Conservation (phyloP, 2,329 filamentous ascomycete genomes). For the Fusarium tuaranense region DNA sequence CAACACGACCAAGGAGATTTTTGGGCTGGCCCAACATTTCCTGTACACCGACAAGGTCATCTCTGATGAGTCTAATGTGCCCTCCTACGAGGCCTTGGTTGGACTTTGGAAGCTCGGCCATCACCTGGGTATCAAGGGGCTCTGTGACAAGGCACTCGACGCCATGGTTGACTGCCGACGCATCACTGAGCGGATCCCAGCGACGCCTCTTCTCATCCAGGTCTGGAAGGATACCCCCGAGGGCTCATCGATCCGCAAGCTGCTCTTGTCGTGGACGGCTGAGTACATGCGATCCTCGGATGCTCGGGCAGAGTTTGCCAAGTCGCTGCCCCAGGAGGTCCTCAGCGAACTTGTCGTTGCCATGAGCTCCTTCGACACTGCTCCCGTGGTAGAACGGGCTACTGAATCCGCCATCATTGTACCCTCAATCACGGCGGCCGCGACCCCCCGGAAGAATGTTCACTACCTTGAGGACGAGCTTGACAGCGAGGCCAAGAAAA, state of each 20-base stretch:
- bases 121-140: conserved; percentile 63
- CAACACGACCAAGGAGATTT: conserved; percentile 61
- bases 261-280: conserved; percentile 71
- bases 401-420: conserved; percentile 25
- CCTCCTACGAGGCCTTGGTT: conserved; percentile 66
- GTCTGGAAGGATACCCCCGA: conserved; percentile 73
- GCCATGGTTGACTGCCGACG: conserved; percentile 68
- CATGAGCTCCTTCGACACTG: conserved; percentile 67
- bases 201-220: conserved; percentile 68
- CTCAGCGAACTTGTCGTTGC: conserved; percentile 71
- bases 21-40: conserved; percentile 67
- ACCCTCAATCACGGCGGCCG: conserved; percentile 18
- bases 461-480: conserved; percentile 61
- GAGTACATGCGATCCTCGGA: conserved; percentile 72
- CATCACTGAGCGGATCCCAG: conserved; percentile 66
- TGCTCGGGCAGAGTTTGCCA: conserved; percentile 67
- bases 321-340: conserved; percentile 71
- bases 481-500: conserved; percentile 58
- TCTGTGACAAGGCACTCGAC: conserved; percentile 67
- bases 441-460: conserved; percentile 57
- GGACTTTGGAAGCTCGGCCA: conserved; percentile 68
- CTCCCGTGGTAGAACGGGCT: conserved; percentile 47
- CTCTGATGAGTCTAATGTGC: conserved; percentile 55
- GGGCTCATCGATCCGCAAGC: conserved; percentile 68
- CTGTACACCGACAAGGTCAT: conserved; percentile 64